Conservation (phyloP, 345 rosid species). For the Syzygium oleosum region DNA sequence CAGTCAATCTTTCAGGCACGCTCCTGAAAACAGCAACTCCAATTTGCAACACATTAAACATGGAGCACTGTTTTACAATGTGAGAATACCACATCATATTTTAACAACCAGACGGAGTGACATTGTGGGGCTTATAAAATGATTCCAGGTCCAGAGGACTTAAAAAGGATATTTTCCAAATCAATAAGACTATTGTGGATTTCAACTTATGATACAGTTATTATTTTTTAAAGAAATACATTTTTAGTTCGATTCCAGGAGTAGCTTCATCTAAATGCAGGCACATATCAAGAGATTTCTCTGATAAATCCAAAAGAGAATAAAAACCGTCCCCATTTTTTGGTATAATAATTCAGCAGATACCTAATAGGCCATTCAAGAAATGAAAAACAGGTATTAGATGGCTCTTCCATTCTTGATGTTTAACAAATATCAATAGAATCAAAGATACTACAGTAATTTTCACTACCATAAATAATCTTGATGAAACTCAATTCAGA, state of each 20-base stretch:
- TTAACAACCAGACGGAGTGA: not conserved
- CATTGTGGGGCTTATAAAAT: not conserved
- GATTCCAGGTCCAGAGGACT: not conserved
- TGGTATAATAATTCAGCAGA: not conserved
- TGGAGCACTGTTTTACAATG: not conserved
- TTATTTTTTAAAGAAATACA: not conserved
- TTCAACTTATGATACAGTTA: not conserved
- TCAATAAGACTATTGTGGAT: not conserved
- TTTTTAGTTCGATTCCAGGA: not conserved
- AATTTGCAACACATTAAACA: not conserved
- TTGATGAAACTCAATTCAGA: not conserved
- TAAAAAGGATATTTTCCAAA: not conserved
- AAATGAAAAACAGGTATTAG: not conserved
- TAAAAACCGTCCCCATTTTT: not conserved
- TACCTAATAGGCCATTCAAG: not conserved
- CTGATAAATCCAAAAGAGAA: not conserved
- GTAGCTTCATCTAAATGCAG: not conserved
- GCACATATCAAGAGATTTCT: not conserved
- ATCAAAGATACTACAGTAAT: not conserved
- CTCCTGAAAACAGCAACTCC: conserved; percentile 11
- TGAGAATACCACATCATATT: not conserved
- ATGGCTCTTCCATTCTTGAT: not conserved
- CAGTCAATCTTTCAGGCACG: conserved; percentile 71
- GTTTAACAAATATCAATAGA: not conserved
- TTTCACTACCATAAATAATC: not conserved